Evolutionary conservation across 2,329 filamentous ascomycete species (phyloP), one percentile per base, ranked within the genome.

Genomic region (Colletotrichum agaves): DNA sequence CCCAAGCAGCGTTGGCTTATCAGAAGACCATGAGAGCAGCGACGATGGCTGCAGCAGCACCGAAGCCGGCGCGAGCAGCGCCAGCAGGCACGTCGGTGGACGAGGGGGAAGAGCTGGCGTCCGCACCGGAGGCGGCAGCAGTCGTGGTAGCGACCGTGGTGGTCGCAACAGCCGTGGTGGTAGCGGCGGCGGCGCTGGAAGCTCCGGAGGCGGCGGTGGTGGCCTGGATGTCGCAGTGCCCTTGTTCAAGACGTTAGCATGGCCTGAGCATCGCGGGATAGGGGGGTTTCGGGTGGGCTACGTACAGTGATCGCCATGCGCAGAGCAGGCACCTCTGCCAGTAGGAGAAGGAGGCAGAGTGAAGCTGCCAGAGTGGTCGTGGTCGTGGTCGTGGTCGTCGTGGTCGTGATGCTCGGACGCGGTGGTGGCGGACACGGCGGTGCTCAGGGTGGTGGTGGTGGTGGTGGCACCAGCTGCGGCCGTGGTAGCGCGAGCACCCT

Each of bases 21-120:
- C 70, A 4, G 27, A 71, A 4, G 3, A 60, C 69, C 41, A 71
- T 52, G 27, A 71, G 31, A 39, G 60, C 69, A 19, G 56, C 69
- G 11, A 37, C 56, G 13, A 67, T 44, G n/a, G 63, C n/a, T n/a
- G n/a, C 69, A 37, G 61, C 69, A 11, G 67, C 69, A 4, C 62
- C 66, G 33, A 57, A 53, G 0, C 58, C 61, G 2, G 44, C 67
- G 12, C 43, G 62, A 15, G 50, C 69, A 23, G 61, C 69, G 8
- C 62, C 69, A 12, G 62, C 62, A 2, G 66, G 43, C 10, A 67
- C 49, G 11, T 35, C 57, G 10, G 64, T 63, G 5, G 37, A 4
- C 5, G 69, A 78, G 76, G 81, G 8, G 75, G 79, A 71, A 90
- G 91, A 2, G 88, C 87, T 23, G 19, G 41, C 13, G 11, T 15